Percentiles rank a stretch among this genome's conserved stretches.
These are phyloP conservation scores for Eutypella sp. DNA, from an alignment of 2,329 filamentous ascomycete genomes.

Conservation along the genomic window DNA sequence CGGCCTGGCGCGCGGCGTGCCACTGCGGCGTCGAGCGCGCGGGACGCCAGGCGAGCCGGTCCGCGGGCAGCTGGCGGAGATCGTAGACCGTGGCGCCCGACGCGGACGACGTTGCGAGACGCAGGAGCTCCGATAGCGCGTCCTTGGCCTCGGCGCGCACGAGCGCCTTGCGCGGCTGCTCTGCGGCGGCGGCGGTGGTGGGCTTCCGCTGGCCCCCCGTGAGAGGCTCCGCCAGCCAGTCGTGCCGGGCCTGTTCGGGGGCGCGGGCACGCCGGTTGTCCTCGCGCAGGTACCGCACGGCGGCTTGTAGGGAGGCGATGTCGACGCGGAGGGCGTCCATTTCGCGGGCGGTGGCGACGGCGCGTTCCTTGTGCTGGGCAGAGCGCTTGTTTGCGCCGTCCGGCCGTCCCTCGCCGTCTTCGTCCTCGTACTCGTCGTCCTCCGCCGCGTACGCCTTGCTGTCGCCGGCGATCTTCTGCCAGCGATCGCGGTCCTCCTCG, in stretches of 20 bases:
- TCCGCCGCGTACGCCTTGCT: constrained; percentile 47
- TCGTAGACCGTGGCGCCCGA: constrained; percentile 58
- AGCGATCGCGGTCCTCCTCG: constrained; percentile 63
- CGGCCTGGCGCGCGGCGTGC: constrained; percentile 59
- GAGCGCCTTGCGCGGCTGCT: constrained; percentile 56
- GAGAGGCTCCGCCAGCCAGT: constrained; percentile 63
- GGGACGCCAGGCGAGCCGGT: constrained; percentile 63
- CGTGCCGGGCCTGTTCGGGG: constrained; percentile 48
- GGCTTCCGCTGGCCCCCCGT: constrained; percentile 31
- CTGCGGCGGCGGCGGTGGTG: constrained; percentile 41
- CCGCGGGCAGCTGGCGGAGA: constrained; percentile 50
- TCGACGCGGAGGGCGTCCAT: constrained; percentile 68
- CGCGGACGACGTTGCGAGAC: constrained; percentile 51
- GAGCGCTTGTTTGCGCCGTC: constrained; percentile 43
- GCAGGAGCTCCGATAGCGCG: constrained; percentile 59
- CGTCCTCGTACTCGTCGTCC: constrained; percentile 32
- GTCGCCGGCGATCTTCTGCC: constrained; percentile 66
- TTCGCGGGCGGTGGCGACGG: constrained; percentile 66
- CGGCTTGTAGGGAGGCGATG: constrained; percentile 58
- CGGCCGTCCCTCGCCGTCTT: constrained; percentile 19
- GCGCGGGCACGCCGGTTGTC: constrained; percentile 60
- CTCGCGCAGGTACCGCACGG: constrained; percentile 62
- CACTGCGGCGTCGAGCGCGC: constrained; percentile 60
- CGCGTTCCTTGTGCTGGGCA: constrained; percentile 53
- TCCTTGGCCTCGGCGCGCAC: constrained; percentile 59